Base-by-base conservation (phyloP, 140 eudicot species). In the Stevia rebaudiana region DNA sequence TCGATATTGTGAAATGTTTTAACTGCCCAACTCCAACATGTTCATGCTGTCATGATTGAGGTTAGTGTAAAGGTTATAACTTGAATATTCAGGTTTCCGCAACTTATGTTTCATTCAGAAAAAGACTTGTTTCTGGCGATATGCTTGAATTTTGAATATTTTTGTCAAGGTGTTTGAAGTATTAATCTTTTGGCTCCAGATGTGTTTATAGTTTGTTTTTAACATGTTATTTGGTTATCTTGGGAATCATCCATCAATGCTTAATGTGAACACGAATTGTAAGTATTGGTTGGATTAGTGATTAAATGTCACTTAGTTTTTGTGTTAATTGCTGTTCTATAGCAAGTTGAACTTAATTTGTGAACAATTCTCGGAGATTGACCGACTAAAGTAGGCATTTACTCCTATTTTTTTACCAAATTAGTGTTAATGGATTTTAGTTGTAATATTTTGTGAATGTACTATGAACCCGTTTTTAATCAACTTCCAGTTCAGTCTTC, bases 211-310 rank as follows among this genome's bases (percentile, higher is more conserved):
- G 22, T n/a, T 33, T 19, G 40, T 49, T 50, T 9, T 21, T 48
- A 25, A 63, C n/a, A 4, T 24, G 4, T 25, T 53, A 53, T 25
- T 54, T 54, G 54, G 54, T 18, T 47, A 33, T 33, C 35, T 41
- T 67, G 52, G 52, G 52, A 51, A 23, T 52, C n/a, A 50, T 51
- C 37, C 12, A 13, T 67, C 63, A 63, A 53, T 53, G 54, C 17
- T 52, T 67, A 1, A 68, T 67, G 63, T 39, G 72, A 23, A 15
- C 23, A 24, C 9, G 11, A 33, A 6, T 22, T 50, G 31, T 50
- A 21, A 11, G 33, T 50, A 19, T 50, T 50, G 16, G 33, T 50
- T 50, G 31, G 57, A 22, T 50, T 23, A 50, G 19, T 50, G 41
- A 36, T 6, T 36, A 10, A 36, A 24, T 5, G 35, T 11, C 36